Evolutionary conservation across 106 monocot species (phyloP), one percentile per base, ranked within the genome.

Genomic region (Amphibolis antarctica): DNA sequence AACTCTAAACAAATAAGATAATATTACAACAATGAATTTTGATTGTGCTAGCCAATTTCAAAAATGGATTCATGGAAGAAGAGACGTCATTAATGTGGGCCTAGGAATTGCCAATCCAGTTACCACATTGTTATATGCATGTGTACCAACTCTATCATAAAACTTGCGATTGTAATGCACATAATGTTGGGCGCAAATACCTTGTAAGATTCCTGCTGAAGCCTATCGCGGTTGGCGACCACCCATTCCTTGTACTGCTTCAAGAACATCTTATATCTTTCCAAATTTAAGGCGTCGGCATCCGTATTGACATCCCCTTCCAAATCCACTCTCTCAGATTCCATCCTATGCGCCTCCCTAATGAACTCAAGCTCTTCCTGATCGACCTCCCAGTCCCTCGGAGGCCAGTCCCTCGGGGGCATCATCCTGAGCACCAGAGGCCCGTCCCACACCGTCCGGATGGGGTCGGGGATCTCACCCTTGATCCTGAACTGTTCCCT

Each of bases 241-340:
- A 72, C 94, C 94, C 94, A 94, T 66, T 89, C 89, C 62, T 79
- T 89, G 47, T 94, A 94, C 71, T 94, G 94, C 84, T 82, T 89
- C 79, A 94, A 51, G 69, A 94, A 94, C 64, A 94, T 76, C 62
- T 89, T 76, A 18, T 82, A 94, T 71, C 86, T 80, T n/a, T 89
- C 89, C 58, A 94, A 30, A 55, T 44, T 58, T 63, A 86, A 55
- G 23, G 31, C 55, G 10, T 82, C 79, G 13, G 65, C 55, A 53
- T 86, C 83, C n/a, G 64, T 74, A 29, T 59, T 76, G 27, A 59
- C 59, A 45, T 75, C 79, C 30, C 44, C 78, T 10, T 71, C 71
- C 62, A 78, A 9, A 66, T 80, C 79, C 65, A 82, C 74, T 71
- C 81, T 75, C 71, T 74, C 80, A 6, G 83, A 65, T 63, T 76